These are phyloP conservation scores for Aspergillus flavus DNA, from an alignment of 2,329 filamentous ascomycete genomes.

Conservation along the genomic window DNA sequence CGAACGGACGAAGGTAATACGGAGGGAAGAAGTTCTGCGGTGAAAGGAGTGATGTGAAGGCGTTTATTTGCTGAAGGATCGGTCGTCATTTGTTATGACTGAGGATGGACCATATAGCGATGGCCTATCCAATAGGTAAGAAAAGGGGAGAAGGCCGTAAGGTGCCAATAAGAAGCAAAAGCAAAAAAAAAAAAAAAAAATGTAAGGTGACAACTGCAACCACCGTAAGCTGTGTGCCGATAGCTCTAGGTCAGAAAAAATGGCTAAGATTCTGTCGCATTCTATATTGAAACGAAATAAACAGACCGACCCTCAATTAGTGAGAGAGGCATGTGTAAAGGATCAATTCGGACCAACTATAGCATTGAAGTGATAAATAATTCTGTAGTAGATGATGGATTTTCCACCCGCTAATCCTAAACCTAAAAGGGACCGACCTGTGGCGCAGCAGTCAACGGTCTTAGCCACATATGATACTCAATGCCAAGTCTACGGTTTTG, in stretches of 20 bases:
- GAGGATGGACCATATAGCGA: not conserved
- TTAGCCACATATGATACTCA: not conserved
- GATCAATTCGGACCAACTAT: not conserved
- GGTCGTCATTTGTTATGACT: constrained; percentile 23
- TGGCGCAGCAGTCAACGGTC: constrained; percentile 3
- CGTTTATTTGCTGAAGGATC: constrained; percentile 45
- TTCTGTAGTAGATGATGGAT: constrained; percentile 10
- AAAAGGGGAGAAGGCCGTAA: not conserved
- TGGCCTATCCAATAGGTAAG: not conserved
- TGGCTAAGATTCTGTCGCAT: not conserved
- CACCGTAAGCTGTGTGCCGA: not conserved
- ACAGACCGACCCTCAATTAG: not conserved
- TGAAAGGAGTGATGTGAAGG: constrained; percentile 88
- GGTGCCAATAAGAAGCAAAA: not conserved
- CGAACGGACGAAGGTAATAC: constrained; percentile 71
- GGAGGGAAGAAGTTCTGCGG: constrained; percentile 69
- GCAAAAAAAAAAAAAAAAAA: not conserved
- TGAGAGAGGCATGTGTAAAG: not conserved
- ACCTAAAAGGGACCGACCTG: constrained; percentile 8
- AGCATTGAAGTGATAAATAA: not conserved
- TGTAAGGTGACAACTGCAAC: not conserved
- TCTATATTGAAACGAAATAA: not conserved
- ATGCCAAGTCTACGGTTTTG: not conserved
- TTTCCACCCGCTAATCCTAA: constrained; percentile 18
- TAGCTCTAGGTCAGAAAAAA: no score